A percentile compares a stretch with the other conserved stretches of the same genome.
These are phyloP conservation scores for Flaveria trinervia DNA, from an alignment of 129 eudicot genomes.

Conservation along the genomic window DNA sequence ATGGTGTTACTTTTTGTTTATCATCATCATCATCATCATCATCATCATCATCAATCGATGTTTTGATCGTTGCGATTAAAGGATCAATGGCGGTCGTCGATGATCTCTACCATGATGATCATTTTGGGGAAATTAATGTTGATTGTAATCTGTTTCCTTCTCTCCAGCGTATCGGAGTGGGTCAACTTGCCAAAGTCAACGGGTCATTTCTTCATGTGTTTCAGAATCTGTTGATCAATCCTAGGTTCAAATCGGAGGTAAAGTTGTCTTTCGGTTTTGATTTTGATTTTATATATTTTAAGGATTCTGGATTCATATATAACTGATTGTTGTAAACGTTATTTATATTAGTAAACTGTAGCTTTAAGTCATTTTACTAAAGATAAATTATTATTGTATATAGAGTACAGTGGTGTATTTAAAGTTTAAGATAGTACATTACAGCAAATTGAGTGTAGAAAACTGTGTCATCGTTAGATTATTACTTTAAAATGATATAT, in stretches of 20 bases:
- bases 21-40: slow-evolving; percentile 18
- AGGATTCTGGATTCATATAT: too few relatives aligned
- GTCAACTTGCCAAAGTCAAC: slow-evolving; percentile 37
- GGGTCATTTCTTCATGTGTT: slow-evolving; percentile 1
- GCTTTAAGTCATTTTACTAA: too few relatives aligned
- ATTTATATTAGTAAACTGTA: too few relatives aligned
- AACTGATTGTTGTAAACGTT: too few relatives aligned
- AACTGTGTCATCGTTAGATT: too few relatives aligned
- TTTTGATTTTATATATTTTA: not conserved
- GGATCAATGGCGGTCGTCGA: slow-evolving; percentile 18
- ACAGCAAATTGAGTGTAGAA: too few relatives aligned
- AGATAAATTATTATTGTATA: too few relatives aligned
- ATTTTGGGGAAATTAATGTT: slow-evolving; percentile 23
- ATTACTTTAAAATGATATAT: too few relatives aligned
- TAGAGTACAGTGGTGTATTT: too few relatives aligned
- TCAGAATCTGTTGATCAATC: not conserved
- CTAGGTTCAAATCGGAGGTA: slow-evolving; percentile 28
- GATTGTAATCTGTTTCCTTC: slow-evolving; percentile 20
- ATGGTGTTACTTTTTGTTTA: not conserved
- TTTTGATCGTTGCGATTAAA: slow-evolving; percentile 17
- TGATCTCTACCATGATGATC: slow-evolving; percentile 10
- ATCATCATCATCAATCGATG: slow-evolving; percentile 7
- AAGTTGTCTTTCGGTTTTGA: slow-evolving; percentile 18
- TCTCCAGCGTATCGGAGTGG: slow-evolving; percentile 32
- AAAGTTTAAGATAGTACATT: too few relatives aligned